Base-by-base conservation (phyloP, 2,329 filamentous ascomycete species). In the Aspergillus oerlinghausenensis region DNA sequence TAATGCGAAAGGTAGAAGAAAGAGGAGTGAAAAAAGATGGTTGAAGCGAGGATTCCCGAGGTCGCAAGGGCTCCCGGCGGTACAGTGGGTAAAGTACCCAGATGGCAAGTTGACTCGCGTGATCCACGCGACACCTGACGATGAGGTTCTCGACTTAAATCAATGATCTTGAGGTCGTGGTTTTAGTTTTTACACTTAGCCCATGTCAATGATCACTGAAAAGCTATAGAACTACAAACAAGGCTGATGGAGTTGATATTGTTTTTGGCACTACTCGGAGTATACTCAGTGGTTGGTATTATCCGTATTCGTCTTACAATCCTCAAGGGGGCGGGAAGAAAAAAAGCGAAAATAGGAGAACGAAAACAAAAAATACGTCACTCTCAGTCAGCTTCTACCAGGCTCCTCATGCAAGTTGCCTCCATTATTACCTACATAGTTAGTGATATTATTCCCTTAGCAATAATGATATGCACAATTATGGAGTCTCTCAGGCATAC, bases 291-390 rank as follows among this genome's bases (percentile, higher is more conserved):
- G 14, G 32, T 38, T 17, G 32, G 32, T 17, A 5, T 21, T 23
- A 23, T 45, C 42, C 42, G 23, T 47, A 47, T 17, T 47, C 8
- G 23, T 47, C 43, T 26, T 47, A 26, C 43, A 23, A 47, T 47
- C 21, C 23, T 47, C 4, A 7, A 47, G 14, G 43, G 61, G 49
- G 55, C 57, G 53, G 55, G 60, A 58, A 56, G 54, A 49, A 55
- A 54, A 58, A 55, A 17, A 52, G 35, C 38, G 45, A 55, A 50
- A 53, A 56, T 59, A 55, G 53, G 48, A 59, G 55, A 55, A 57
- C 54, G 48, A 52, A 59, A 60, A 56, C 48, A 51, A 54, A 38
- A 47, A 47, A 47, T 47, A 47, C 43, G 43, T 47, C 43, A 47
- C 43, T 47, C 11, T 19, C 19, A 21, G 40, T 42, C 11, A 32